Conservation (phyloP, 140 eudicot species). For the Stevia rebaudiana region DNA sequence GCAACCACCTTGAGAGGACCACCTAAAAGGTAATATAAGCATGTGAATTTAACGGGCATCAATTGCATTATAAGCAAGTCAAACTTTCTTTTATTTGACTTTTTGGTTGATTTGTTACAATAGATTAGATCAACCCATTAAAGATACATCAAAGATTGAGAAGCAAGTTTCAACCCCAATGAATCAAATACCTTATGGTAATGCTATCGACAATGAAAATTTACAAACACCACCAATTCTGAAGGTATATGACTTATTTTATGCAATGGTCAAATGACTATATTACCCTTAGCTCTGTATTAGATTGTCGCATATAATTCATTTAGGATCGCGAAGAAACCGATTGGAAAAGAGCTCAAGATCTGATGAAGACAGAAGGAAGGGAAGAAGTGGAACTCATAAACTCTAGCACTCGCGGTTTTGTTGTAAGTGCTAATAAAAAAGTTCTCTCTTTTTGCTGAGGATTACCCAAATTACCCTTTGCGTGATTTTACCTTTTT, state of each 20-base stretch:
- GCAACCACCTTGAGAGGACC: conserved; percentile 46
- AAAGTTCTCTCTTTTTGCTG: not conserved
- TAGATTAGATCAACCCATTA: conserved; percentile 62
- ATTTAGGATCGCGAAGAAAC: conserved; percentile 55
- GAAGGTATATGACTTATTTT: conserved; percentile 40
- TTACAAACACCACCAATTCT: conserved; percentile 39
- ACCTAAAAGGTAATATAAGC: conserved; percentile 57
- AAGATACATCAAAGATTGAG: conserved; percentile 32
- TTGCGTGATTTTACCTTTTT: conserved; percentile 14
- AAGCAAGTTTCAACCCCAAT: conserved; percentile 15
- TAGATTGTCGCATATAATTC: not conserved
- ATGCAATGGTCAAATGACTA: not conserved
- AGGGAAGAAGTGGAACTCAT: conserved; percentile 83
- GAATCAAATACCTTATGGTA: conserved; percentile 17
- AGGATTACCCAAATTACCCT: not conserved
- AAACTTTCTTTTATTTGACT: not conserved
- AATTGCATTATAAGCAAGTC: not conserved
- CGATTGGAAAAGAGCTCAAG: conserved; percentile 74
- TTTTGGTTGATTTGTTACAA: conserved; percentile 33
- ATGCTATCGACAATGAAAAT: conserved; percentile 36
- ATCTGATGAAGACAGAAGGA: conserved; percentile 46
- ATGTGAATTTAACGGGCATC: not conserved
- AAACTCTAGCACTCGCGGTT: conserved; percentile 81
- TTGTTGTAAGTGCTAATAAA: conserved; percentile 53
- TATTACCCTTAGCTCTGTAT: conserved; percentile 6